Evolutionary conservation across 2,329 filamentous ascomycete species (phyloP), one percentile per base, ranked within the genome.

Genomic region (Waltergamsia citrina): DNA sequence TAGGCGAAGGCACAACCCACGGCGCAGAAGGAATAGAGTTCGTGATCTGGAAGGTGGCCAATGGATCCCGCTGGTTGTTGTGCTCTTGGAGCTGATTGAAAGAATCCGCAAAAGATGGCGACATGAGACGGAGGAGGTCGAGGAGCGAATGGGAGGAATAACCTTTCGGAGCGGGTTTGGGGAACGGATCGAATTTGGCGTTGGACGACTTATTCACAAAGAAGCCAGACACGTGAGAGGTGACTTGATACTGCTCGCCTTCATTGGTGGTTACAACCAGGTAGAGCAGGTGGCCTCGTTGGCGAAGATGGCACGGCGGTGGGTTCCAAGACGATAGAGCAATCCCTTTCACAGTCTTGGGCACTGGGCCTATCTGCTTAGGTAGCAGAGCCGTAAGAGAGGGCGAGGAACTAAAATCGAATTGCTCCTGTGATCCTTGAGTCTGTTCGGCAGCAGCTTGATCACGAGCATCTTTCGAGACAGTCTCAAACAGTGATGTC

Each of bases 151-250:
- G 92, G 3, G 87, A 78, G 14, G 77, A 73, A 46, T 76, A 71
- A 24, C 76, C 78, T 64, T 94, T 95, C 18, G 87, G 84, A 12
- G 81, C 71, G 23, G 78, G 69, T 42, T 83, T 77, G 6, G 88
- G 88, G 45, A 78, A 80, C 8, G 92, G 92, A 56, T 96, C 92
- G 50, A 98, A 98, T 61, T 92, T 95, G 62, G 74, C 76, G 60
- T 92, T 95, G 35, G 86, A 92, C 20, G 85, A 95, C 60, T 88
- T 94, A 71, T 94, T 98, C 51, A 96, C 83, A 57, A 81, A 98
- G 68, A 98, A 98, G 15, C 92, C 92, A 11, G 87, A 88, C 33
- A 94, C 83, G 49, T 95, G 86, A 11, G 85, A 78, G 8, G 93
- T 98, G 51, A 98, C 82, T 57, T 95, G 87, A 58, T 83, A 80